phyloP scores from a whole-genome alignment of 306 rosid genomes.

The Morella rubra region DNA sequence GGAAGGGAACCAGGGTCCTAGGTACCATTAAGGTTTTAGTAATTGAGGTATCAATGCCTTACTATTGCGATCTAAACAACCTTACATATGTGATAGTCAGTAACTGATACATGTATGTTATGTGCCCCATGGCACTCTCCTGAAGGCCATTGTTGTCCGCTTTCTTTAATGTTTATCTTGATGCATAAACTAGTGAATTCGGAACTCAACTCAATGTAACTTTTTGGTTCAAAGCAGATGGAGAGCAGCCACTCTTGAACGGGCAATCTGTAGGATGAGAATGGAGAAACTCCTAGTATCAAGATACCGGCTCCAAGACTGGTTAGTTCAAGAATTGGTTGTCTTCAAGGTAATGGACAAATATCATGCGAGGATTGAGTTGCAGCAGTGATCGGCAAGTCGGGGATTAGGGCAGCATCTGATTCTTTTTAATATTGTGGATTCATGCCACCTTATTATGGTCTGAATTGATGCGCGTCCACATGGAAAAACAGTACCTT shows the following conservation, averaged over 20 bases:
- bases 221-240: constrained; percentile 43
- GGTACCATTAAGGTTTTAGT: no score
- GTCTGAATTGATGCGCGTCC: background rate
- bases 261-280: constrained; percentile 45
- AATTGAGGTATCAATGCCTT: background rate
- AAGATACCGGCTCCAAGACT: background rate
- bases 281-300: constrained; percentile 7
- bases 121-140: background rate
- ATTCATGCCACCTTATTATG: background rate
- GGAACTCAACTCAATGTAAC: background rate
- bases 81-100: background rate
- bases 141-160: background rate
- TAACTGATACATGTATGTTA: background rate
- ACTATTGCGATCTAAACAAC: background rate
- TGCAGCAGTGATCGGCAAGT: constrained; percentile 12
- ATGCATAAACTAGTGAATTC: no score
- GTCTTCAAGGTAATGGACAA: constrained; percentile 19
- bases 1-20: no score
- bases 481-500: background rate
- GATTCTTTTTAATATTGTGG: constrained; percentile 13
- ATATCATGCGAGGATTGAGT: constrained; percentile 4
- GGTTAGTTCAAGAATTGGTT: constrained; percentile 13
- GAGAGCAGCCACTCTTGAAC: constrained; percentile 44
- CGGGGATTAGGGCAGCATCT: constrained; percentile 14
- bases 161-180: background rate